These are phyloP conservation scores for Acanthamoeba lenticulata DNA, from an alignment of 208 protist species.

Conservation along the genomic window DNA sequence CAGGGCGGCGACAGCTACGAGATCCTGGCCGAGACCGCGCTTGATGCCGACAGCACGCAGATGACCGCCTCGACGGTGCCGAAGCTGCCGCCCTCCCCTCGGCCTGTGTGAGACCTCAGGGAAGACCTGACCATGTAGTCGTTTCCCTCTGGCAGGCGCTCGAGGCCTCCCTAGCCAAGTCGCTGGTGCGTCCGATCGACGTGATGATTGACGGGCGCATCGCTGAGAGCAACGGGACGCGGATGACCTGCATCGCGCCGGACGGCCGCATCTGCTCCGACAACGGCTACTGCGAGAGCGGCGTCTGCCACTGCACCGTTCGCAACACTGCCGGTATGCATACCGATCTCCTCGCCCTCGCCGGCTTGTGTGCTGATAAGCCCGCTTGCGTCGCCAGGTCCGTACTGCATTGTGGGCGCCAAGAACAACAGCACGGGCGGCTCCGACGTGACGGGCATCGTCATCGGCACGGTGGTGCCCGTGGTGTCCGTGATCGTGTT, in stretches of 20 bases:
- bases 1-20: not conserved
- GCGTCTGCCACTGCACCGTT: slow-evolving; percentile 37
- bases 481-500: not conserved
- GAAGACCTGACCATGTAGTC: too few relatives aligned
- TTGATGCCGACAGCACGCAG: not conserved
- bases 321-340: not conserved
- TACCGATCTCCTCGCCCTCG: not conserved
- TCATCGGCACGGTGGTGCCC: not conserved
- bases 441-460: not conserved
- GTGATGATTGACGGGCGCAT: not conserved
- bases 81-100: not conserved
- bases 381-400: too few relatives aligned
- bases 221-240: not conserved
- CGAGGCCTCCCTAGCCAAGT: not conserved
- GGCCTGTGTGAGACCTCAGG: too few relatives aligned
- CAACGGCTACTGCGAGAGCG: slow-evolving; percentile 21
- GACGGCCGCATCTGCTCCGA: not conserved
- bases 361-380: too few relatives aligned
- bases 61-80: not conserved
- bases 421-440: not conserved
- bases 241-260: not conserved
- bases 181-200: not conserved
- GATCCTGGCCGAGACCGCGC: not conserved
- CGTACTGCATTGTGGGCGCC: not conserved
- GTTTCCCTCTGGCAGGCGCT: not conserved